These are phyloP conservation scores for Cladosporium oxysporum DNA, from an alignment of 2,329 filamentous ascomycete genomes.

Conservation along the genomic window DNA sequence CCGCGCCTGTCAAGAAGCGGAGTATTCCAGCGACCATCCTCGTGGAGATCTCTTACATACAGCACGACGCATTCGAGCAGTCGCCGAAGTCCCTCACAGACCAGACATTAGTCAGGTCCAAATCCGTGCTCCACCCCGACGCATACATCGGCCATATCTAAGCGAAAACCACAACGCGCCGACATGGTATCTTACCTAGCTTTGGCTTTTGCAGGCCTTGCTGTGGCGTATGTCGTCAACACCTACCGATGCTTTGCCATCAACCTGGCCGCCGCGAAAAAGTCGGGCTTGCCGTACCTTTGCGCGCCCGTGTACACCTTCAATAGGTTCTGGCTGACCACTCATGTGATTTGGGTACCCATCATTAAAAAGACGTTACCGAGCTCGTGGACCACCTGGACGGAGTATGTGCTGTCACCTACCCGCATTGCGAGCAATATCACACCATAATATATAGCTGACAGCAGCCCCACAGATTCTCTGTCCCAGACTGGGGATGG, in stretches of 20 bases:
- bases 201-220: constrained; percentile 34
- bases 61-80: background rate
- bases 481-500: constrained; percentile 64
- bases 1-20: background rate
- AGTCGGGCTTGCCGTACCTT: constrained; percentile 49
- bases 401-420: constrained; percentile 53
- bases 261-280: constrained; percentile 48
- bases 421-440: background rate
- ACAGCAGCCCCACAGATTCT: constrained; percentile 43
- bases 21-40: background rate
- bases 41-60: background rate
- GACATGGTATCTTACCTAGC: constrained; percentile 27
- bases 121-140: background rate
- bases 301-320: constrained; percentile 49
- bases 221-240: constrained; percentile 38
- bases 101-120: constrained; percentile 1
- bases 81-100: background rate
- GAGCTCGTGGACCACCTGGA: constrained; percentile 56
- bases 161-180: background rate
- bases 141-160: background rate
- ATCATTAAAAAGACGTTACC: constrained; percentile 57
- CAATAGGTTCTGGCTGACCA: constrained; percentile 58
- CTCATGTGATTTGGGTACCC: constrained; percentile 56
- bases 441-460: background rate
- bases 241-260: constrained; percentile 41